These are phyloP conservation scores for Russula sp. DNA, from an alignment of 768 basidiomycete genomes.

Conservation along the genomic window DNA sequence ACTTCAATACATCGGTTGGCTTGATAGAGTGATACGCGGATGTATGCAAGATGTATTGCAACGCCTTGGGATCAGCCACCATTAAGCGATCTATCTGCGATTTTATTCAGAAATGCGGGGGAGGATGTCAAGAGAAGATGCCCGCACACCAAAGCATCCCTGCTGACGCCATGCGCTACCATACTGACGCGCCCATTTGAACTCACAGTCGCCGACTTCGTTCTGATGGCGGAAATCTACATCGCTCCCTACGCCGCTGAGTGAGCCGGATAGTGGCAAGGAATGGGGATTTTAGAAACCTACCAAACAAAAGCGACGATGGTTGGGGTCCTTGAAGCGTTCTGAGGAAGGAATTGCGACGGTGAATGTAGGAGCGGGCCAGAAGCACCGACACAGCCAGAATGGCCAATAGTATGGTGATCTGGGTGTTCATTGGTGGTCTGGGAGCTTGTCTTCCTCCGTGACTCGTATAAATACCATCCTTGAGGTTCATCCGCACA, in stretches of 20 bases:
- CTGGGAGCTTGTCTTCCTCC: too few species aligned
- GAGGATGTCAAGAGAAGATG: too few species aligned
- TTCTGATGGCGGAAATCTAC: not conserved
- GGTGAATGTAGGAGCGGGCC: not conserved
- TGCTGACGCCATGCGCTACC: too few species aligned
- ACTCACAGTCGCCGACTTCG: constrained; percentile 23
- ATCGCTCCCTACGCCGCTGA: not conserved
- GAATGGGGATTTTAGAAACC: not conserved
- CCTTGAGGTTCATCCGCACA: not conserved
- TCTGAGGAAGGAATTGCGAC: not conserved
- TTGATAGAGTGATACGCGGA: constrained; percentile 27
- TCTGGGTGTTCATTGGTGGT: too few species aligned
- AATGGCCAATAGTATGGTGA: too few species aligned
- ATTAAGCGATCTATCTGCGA: too few species aligned
- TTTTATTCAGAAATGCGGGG: too few species aligned
- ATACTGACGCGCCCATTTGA: too few species aligned
- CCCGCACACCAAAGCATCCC: too few species aligned
- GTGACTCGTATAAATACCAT: too few species aligned
- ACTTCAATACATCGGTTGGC: constrained; percentile 1
- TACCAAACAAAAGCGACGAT: not conserved
- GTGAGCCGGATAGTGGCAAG: constrained; percentile 23
- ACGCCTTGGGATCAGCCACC: constrained; percentile 7
- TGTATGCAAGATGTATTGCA: constrained; percentile 18
- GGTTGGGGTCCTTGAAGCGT: too few species aligned
- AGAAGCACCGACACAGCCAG: not conserved